Conservation (phyloP, 2,329 filamentous ascomycete species). For the Neopestalotiopsis rosae region DNA sequence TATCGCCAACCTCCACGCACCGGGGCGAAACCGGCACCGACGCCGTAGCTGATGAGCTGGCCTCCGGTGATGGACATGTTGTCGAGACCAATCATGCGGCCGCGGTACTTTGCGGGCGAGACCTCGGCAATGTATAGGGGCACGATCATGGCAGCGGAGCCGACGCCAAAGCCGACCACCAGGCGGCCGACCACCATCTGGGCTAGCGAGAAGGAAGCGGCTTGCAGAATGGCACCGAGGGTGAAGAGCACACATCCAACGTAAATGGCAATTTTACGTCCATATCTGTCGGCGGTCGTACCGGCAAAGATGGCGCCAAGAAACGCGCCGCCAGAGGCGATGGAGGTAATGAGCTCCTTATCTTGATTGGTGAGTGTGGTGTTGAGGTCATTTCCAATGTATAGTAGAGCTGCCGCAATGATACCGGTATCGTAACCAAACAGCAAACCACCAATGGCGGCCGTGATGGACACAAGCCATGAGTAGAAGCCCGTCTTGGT, state of each 20-base stretch:
- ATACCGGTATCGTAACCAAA: slow-evolving; percentile 17
- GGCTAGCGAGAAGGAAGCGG: slow-evolving; percentile 40
- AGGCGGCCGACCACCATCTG: slow-evolving; percentile 51
- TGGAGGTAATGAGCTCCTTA: slow-evolving; percentile 41
- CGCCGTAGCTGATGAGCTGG: slow-evolving; percentile 12
- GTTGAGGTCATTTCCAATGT: slow-evolving; percentile 44
- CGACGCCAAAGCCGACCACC: slow-evolving; percentile 55
- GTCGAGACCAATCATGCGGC: slow-evolving; percentile 29
- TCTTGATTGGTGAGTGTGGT: slow-evolving; percentile 38
- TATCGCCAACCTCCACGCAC: slow-evolving; percentile 9
- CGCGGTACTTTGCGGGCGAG: slow-evolving; percentile 25
- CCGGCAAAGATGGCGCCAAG: slow-evolving; percentile 46
- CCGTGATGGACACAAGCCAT: slow-evolving; percentile 14
- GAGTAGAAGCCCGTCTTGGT: slow-evolving; percentile 14
- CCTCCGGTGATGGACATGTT: slow-evolving; percentile 23
- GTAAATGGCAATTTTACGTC: slow-evolving; percentile 47
- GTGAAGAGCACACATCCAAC: slow-evolving; percentile 45
- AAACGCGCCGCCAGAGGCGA: slow-evolving; percentile 45
- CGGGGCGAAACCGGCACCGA: slow-evolving; percentile 12
- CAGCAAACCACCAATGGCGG: slow-evolving; percentile 12
- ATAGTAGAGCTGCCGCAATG: slow-evolving; percentile 44
- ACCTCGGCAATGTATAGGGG: slow-evolving; percentile 29
- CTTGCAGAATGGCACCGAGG: slow-evolving; percentile 43
- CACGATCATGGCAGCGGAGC: slow-evolving; percentile 52
- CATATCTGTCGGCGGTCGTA: slow-evolving; percentile 42